Evolutionary conservation across 1,284 basidiomycete genomes (phyloP), one percentile per base, ranked within the genome.

Genomic region (Apiotrichum sp.): DNA sequence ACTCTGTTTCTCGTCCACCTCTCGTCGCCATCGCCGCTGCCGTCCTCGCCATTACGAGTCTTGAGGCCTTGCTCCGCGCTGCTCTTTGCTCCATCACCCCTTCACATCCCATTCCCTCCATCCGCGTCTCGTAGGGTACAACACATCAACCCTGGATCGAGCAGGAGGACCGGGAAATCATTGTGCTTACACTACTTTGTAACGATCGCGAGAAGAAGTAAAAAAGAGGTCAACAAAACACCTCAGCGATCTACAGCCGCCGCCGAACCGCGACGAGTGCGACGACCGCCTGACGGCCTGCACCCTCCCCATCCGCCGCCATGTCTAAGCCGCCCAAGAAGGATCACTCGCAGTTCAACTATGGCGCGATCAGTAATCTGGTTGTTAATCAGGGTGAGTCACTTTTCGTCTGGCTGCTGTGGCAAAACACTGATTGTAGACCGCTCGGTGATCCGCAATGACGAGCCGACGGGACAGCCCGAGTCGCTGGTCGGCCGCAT

Each of bases 381-480:
- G 89, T 92, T 44, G 80, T 92, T 66, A 89, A 88, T 29, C 88
- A 90, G 53, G 77, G 78, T 78, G 54, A 64, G 76, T 71, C 40
- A 29, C 47, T 32, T 45, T 46, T 31, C 11, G 6, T 36, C 10
- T 22, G 22, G 22, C 22, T 22, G 22, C 22, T 22, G 22, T 22
- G 22, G 22, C 22, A 22, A 22, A 16, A 8, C 39, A 31, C 6
- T 49, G 11, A 32, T 31, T 46, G 11, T 38, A 77, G 75, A 77
- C 55, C 71, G 74, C 57, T 72, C 70, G 29, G 71, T 70, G 33
- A 82, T 89, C 55, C 81, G 89, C 61, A 88, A 90, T 81, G 87
- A 87, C 76, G 96, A 99, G 76, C 93, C 95, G 14, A 93, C 95
- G 78, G 95, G 95, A 60, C 90, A 92, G 40, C 89, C 93, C 14